Conservation (phyloP, 805 yeast species). For the Metschnikowia henanensis region DNA sequence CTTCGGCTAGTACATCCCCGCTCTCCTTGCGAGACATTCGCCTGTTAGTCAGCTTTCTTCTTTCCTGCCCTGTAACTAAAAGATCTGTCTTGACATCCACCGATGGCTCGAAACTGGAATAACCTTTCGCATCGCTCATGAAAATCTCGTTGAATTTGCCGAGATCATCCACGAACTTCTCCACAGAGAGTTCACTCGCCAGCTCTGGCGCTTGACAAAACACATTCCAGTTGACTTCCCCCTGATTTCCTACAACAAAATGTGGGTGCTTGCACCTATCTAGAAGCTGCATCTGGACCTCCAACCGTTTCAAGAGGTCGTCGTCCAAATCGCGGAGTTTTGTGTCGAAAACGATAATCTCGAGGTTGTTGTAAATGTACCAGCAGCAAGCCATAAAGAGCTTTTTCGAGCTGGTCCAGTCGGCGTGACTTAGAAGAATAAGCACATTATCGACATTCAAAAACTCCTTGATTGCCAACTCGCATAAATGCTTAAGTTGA, state of each 20-base stretch:
- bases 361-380: conserved; percentile 67
- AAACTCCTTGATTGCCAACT: conserved; percentile 56
- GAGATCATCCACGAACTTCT: conserved; percentile 22
- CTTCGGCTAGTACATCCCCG: conserved; percentile 23
- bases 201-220: neutral
- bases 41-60: conserved; percentile 23
- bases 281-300: conserved; percentile 27
- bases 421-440: conserved; percentile 54
- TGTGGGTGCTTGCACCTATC: conserved; percentile 28
- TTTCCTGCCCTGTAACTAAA: conserved; percentile 12
- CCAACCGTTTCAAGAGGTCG: conserved; percentile 28
- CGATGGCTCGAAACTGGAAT: conserved; percentile 33
- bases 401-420: conserved; percentile 49
- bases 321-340: conserved; percentile 28
- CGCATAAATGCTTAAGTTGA: conserved; percentile 60
- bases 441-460: conserved; percentile 61
- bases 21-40: conserved; percentile 25
- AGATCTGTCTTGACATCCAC: conserved; percentile 31
- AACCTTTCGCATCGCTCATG: conserved; percentile 37
- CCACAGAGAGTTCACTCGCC: neutral
- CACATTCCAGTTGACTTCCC: conserved; percentile 15
- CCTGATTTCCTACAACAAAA: conserved; percentile 19
- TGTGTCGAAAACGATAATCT: conserved; percentile 53
- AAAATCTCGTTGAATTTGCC: conserved; percentile 29
- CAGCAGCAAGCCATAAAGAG: conserved; percentile 62